phyloP scores from a whole-genome alignment of 306 rosid genomes.

The Quercus mongolica region DNA sequence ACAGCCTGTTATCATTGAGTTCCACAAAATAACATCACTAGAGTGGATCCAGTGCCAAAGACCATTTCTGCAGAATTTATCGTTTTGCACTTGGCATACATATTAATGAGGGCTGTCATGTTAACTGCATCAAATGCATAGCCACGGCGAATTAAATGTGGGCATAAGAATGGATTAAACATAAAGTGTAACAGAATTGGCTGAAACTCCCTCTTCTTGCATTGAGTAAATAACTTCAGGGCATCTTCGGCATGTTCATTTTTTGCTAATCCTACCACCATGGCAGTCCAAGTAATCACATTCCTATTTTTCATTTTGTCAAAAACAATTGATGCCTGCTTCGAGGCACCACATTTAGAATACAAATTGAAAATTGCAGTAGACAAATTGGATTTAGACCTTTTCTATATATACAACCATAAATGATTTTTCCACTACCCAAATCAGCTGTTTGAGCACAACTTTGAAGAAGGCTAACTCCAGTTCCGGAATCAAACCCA shows the following conservation, averaged over 20 bases:
- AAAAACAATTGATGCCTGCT: conserved; percentile 48
- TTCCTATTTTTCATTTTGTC: conserved; percentile 46
- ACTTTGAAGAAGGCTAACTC: conserved; percentile 59
- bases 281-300: conserved; percentile 76
- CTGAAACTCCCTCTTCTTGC: conserved; percentile 61
- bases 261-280: conserved; percentile 67
- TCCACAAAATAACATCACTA: conserved; percentile 64
- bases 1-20: conserved; percentile 74
- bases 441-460: conserved; percentile 60
- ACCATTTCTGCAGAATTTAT: conserved; percentile 50
- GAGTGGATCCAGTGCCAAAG: conserved; percentile 34
- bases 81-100: conserved; percentile 76
- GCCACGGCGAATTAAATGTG: conserved; percentile 42
- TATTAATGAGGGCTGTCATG: conserved; percentile 59
- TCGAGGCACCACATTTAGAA: conserved; percentile 59
- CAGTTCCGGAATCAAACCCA: conserved; percentile 60
- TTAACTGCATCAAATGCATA: conserved; percentile 39
- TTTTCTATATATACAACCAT: conserved; percentile 53
- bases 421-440: conserved; percentile 49
- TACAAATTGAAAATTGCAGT: conserved; percentile 69
- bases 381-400: conserved; percentile 51
- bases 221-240: conserved; percentile 51
- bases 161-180: conserved; percentile 62
- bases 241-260: conserved; percentile 78
- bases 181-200: conserved; percentile 64